Base-by-base conservation (phyloP, 805 yeast genomes). In the Alloascoidea hylecoeti region DNA sequence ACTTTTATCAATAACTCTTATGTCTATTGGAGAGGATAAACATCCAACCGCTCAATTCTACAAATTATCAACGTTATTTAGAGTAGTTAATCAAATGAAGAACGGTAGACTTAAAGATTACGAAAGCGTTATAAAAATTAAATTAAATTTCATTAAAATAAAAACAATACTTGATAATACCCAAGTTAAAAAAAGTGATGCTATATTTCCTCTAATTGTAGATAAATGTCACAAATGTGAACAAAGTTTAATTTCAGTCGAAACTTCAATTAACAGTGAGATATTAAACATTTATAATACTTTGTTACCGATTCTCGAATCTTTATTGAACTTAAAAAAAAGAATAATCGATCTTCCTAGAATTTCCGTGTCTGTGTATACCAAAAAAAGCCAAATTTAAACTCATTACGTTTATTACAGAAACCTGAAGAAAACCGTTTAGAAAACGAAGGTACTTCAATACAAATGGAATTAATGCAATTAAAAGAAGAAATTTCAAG, bases 41-140 rank as follows among this genome's bases (percentile, higher is more conserved):
- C 71, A 85, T 27, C 95, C 96, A 1, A 95, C 97, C 1, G 95
- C 96, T 3, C 83, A 95, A 1, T 92, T 82, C 58, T 89, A 95
- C 4, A 82, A 94, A 2, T 61, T 89, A 33, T 68, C 86, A 33
- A 85, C 97, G 0, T 94, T 92, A 15, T 79, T 78, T 57, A 75
- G 92, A 47, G 61, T 92, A 41, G 64, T 92, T 46, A 81, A 75
- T 45, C 97, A 89, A 57, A 61, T 89, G 43, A 71, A 74, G 45
- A 95, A 83, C 52, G 72, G 83, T 37, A 76, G 75, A 39, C 84
- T 83, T 15, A 88, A 77, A 56, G 86, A 96, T 1, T 74, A 72
- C 39, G 82, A 80, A 47, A 98, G 92, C 55, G 66, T 86, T 45
- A 61, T 64, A 42, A 94, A 96, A 1, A 81, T 92, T 37, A 66